Base-by-base conservation (phyloP, 2,329 filamentous ascomycete species). In the Colletotrichum camelliae region DNA sequence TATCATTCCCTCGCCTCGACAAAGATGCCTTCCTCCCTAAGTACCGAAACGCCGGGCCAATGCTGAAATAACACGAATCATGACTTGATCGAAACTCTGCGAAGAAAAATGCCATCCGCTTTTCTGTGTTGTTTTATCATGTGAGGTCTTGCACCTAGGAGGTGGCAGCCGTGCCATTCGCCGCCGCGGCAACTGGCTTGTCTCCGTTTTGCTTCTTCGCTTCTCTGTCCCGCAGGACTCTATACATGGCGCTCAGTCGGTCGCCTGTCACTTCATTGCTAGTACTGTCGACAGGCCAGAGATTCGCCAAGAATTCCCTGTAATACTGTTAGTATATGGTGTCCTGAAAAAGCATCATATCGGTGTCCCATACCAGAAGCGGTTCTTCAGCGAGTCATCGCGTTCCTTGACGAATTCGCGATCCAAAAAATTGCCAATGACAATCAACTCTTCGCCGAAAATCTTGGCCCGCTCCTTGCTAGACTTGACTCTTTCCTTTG, bases 391-490 rank as follows among this genome's bases (percentile, higher is more conserved):
- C 31, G 77, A 66, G n/a, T 73, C 52, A 27, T 98, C 77, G 39
- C 72, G 70, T 18, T 77, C 75, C 58, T 72, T 66, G 18, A 78
- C 69, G 37, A 78, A 77, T 65, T 78, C 77, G 31, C 72, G 75
- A 66, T 90, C 88, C 77, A 93, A 89, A 79, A 92, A 93, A 72
- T 90, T 89, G 69, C 92, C 92, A 81, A 94, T 92, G 6, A 88
- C 88, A 57, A 92, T 86, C 48, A 94, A 84, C 80, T 93, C 90
- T 33, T 86, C 85, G 79, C 92, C 92, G 80, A 93, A 90, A 58
- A 92, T 88, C 79, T 87, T 89, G 27, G 93, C 89, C 60, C 93
- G 88, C 68, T 91, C 88, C 78, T 93, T 92, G 79, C 91, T 90
- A 33, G 89, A 91, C 70, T 91, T 91, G 77, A 93, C 90, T 66